phyloP scores from a whole-genome alignment of 108 stramenopile species.

The Tribonema minus region DNA sequence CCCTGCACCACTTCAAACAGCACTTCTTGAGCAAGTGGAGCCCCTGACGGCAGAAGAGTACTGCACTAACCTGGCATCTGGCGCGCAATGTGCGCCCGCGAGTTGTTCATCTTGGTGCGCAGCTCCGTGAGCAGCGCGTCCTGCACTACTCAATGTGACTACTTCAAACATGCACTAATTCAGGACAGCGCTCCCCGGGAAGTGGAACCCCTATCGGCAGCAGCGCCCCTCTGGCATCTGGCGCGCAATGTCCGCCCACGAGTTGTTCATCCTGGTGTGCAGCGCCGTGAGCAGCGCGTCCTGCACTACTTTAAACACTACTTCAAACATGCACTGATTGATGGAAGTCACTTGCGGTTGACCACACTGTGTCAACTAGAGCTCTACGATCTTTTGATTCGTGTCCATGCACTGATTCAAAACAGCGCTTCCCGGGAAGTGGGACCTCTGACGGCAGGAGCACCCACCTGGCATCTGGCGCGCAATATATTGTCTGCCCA shows the following conservation, averaged over 20 bases:
- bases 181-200: too few relatives aligned
- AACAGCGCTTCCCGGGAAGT: too few relatives aligned
- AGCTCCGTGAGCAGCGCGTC: conserved; percentile 59
- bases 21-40: too few relatives aligned
- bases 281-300: conserved; percentile 59
- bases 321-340: too few relatives aligned
- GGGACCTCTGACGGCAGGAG: neutral
- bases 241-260: conserved; percentile 56
- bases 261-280: conserved; percentile 74
- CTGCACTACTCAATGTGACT: too few relatives aligned
- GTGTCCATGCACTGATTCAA: too few relatives aligned
- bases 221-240: conserved; percentile 43
- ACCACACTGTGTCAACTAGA: too few relatives aligned
- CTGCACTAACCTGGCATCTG: conserved; percentile 49
- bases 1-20: too few relatives aligned
- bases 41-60: neutral
- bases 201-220: neutral
- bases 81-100: conserved; percentile 55
- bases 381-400: too few relatives aligned
- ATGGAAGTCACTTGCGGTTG: too few relatives aligned
- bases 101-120: conserved; percentile 74
- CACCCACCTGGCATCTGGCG: conserved; percentile 42
- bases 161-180: too few relatives aligned
- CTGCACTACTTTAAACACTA: too few relatives aligned
- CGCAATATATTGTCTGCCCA: conserved; percentile 61